Evolutionary conservation across 106 monocot species (phyloP), one percentile per base, ranked within the genome.

Genomic region (Chionographis japonica): DNA sequence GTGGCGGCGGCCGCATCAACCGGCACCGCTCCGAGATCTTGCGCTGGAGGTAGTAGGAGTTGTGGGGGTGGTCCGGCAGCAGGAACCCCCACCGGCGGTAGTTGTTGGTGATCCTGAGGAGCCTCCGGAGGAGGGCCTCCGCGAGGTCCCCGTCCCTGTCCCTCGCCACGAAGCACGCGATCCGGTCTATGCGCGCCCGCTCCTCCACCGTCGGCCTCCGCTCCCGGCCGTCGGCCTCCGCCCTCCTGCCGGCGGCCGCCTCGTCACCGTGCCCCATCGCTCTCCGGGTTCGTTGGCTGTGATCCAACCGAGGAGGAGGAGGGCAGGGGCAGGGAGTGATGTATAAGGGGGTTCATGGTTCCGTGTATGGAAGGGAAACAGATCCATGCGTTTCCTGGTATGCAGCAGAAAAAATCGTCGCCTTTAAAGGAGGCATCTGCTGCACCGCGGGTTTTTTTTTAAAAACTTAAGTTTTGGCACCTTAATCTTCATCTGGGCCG

Each of bases 71-170:
- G 38, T 84, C 84, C 37, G 72, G 65, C 4, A 69, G 60, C 12
- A 88, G 55, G 73, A 88, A 88, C 2, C 88, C 88, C 88, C 88
- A 88, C 14, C 88, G 75, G 17, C 68, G 78, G 19, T 73, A 75
- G 62, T 84, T 76, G 62, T 55, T 69, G 6, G 84, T 70, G 50
- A 84, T 64, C 67, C 62, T 63, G 37, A 81, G 72, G 12, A 88
- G 78, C 69, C 77, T 63, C 12, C 69, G 50, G 8, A 88, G 84
- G 10, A 88, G 38, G 5, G 36, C 39, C 63, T 88, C 88, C 17
- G 75, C 27, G 43, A 78, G 19, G 6, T 78, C 68, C 2, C 74
- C 83, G 15, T 81, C 85, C 6, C 72, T 36, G 37, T 81, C 76
- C 16, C 54, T 67, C 13, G 88, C 88, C 60, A 84, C 78, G 62